A percentile compares a stretch with the other conserved stretches of the same genome.
These are phyloP conservation scores for Fusarium citri DNA, from an alignment of 2,329 filamentous ascomycete species.

Conservation along the genomic window DNA sequence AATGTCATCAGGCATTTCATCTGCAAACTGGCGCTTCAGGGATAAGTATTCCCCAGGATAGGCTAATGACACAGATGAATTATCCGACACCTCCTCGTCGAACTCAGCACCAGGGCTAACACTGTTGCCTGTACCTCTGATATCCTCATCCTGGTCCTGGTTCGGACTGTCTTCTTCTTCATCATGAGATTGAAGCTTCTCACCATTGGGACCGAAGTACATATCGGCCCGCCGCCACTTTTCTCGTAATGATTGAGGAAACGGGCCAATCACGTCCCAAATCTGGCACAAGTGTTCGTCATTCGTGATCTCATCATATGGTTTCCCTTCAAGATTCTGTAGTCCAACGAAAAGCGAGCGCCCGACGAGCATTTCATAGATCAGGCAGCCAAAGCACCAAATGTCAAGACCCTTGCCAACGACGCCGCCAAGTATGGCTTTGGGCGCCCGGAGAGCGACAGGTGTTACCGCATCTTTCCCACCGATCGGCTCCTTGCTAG, in stretches of 20 bases:
- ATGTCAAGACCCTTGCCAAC: background rate
- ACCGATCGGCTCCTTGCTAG: background rate
- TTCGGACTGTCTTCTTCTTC: background rate
- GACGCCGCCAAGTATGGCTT: background rate
- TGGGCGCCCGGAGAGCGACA: background rate
- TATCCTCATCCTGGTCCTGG: background rate
- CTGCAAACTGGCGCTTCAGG: background rate
- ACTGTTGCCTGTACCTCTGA: background rate
- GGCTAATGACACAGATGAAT: background rate
- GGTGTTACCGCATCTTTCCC: background rate
- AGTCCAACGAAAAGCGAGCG: background rate
- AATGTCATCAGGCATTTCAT: background rate
- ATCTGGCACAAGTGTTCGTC: constrained; percentile 5
- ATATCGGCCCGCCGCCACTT: background rate
- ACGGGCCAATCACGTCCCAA: background rate
- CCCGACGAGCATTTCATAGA: background rate
- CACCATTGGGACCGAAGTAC: background rate
- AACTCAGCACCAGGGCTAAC: background rate
- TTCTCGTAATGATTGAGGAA: background rate
- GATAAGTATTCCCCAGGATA: background rate
- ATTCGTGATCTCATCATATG: background rate
- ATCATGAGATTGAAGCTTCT: background rate
- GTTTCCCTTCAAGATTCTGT: background rate
- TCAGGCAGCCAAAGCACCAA: background rate
- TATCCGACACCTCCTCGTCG: fast-evolving